Base-by-base conservation (phyloP, 2,329 filamentous ascomycete species). In the Botryotinia convoluta region DNA sequence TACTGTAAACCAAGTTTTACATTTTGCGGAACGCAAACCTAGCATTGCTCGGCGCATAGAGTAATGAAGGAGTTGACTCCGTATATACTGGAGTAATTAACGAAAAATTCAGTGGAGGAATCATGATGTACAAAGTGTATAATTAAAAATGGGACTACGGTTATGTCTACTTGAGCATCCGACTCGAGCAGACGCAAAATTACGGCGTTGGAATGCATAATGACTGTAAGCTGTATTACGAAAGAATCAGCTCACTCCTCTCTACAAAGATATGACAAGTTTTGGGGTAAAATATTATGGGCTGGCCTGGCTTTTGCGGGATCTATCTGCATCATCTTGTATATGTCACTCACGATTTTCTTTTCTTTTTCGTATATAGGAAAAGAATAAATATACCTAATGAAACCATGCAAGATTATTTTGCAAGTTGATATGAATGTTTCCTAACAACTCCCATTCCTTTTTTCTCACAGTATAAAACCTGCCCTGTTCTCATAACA, bases 111-210 rank as follows among this genome's bases (percentile, higher is more conserved):
- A n/a, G 61, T 37, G 45, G 45, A 42, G 45, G 61, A 67, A 72
- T 67, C 18, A 61, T 42, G 42, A 69, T 72, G 63, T 72, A 72
- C 42, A 72, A 72, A 72, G 71, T 72, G 71, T 72, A 72, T 69
- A 64, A 72, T 48, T 68, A 72, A 29, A 69, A 72, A 72, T 44
- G 54, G 71, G 63, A 61, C 32, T 44, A 69, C 48, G 65, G 35
- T 42, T 51, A 63, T 48, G 60, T 64, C 35, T 71, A 54, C 63
- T 72, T 68, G 63, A 48, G 42, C 71, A 69, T 69, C 63, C n/a
- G n/a, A 69, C n/a, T 57, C 48, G 16, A 69, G 48, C 37, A 57
- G 65, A 29, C 51, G 61, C 32, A 59, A 61, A 59, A 72, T 29
- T 26, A 61, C 35, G 71, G 71, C 63, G 71, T 72, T 72, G 71